Conservation (phyloP, 768 basidiomycete species). For the Hypholoma sublateritium region DNA sequence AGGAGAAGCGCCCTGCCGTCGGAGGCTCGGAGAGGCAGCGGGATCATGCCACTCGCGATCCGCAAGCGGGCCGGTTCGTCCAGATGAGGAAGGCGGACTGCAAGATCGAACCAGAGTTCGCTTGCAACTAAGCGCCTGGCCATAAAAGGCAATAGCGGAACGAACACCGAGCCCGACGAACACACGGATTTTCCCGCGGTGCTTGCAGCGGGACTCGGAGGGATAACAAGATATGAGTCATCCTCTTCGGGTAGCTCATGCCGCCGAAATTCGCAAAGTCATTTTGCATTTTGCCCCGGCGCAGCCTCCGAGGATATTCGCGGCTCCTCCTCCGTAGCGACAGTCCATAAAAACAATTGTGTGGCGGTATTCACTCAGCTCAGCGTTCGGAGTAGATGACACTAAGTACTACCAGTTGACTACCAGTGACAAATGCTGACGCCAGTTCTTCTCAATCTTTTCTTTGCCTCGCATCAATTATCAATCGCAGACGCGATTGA, state of each 20-base stretch:
- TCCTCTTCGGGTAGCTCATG: not conserved
- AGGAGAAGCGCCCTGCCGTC: not conserved
- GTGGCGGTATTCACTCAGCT: not conserved
- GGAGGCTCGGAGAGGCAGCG: not conserved
- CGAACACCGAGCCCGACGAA: not conserved
- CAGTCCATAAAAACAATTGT: not conserved
- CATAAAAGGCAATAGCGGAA: constrained; percentile 1
- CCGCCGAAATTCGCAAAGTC: not conserved
- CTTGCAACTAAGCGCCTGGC: constrained; percentile 1
- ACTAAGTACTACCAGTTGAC: too few relatives aligned
- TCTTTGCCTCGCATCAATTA: too few relatives aligned
- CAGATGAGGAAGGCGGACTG: not conserved
- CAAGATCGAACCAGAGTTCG: constrained; percentile 5
- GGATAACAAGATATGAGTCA: not conserved
- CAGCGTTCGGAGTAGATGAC: too few relatives aligned
- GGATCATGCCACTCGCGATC: not conserved
- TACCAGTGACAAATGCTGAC: too few relatives aligned
- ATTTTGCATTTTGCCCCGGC: not conserved
- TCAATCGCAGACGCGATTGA: too few relatives aligned
- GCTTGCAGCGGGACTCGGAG: not conserved
- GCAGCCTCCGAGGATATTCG: not conserved
- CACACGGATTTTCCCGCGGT: not conserved
- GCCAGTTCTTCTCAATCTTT: too few relatives aligned
- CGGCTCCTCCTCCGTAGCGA: not conserved
- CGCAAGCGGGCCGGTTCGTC: not conserved